A percentile compares a stretch with the other conserved stretches of the same genome.
Conservation (phyloP, 2,329 filamentous ascomycete species). For the Plenodomus biglobosus region DNA sequence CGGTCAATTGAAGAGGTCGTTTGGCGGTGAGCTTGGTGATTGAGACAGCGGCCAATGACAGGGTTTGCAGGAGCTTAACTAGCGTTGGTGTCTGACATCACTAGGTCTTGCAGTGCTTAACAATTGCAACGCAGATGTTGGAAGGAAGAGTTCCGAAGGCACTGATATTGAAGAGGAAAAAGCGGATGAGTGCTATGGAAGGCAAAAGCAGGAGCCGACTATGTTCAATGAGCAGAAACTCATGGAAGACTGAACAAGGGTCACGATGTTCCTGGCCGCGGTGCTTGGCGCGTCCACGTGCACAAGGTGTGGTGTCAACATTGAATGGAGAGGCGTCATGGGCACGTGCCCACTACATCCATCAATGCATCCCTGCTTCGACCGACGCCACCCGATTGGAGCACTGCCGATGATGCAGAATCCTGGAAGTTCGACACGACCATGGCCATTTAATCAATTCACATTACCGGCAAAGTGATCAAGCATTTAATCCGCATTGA, state of each 20-base stretch:
- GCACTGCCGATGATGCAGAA: slow-evolving; percentile 13
- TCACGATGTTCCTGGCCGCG: slow-evolving; percentile 17
- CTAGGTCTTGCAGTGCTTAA: slow-evolving; percentile 1
- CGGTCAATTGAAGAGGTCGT: slow-evolving; percentile 6
- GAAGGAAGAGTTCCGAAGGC: slow-evolving; percentile 5
- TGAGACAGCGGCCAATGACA: slow-evolving; percentile 25
- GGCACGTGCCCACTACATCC: too few relatives aligned
- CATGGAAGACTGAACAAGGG: slow-evolving; percentile 7
- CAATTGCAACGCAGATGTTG: neutral
- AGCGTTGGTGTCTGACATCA: slow-evolving; percentile 38
- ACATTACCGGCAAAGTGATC: slow-evolving; percentile 22
- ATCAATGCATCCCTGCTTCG: slow-evolving; percentile 12
- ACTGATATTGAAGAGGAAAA: neutral
- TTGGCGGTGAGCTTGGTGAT: slow-evolving; percentile 21
- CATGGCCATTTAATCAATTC: slow-evolving; percentile 27
- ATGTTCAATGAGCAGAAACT: slow-evolving; percentile 5
- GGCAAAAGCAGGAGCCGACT: slow-evolving; percentile 2
- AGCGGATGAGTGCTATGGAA: neutral
- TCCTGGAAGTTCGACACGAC: slow-evolving; percentile 4
- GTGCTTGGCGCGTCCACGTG: slow-evolving; percentile 14
- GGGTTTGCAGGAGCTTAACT: slow-evolving; percentile 25
- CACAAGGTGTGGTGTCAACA: slow-evolving; percentile 13
- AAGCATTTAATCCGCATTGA: slow-evolving; percentile 26
- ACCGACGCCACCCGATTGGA: slow-evolving; percentile 15
- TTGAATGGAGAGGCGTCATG: neutral